Evolutionary conservation across 2,329 filamentous ascomycete species (phyloP).

Genomic region (Aspergillus ruber): DNA sequence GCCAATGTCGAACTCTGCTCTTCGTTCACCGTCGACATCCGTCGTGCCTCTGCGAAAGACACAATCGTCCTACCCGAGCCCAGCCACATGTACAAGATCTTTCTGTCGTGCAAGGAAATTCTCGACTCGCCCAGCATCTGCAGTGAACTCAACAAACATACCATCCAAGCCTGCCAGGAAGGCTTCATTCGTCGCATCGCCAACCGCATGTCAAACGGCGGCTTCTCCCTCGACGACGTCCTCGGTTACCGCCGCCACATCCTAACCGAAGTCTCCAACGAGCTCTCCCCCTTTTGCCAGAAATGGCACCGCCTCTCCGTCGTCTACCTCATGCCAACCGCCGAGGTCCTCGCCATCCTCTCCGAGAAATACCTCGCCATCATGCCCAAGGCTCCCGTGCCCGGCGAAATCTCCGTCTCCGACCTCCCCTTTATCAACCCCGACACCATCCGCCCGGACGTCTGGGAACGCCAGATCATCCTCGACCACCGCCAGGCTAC

Average conservation of each 20-base stretch:
- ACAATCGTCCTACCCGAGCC: constrained; percentile 26
- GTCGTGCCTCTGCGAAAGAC: constrained; percentile 10
- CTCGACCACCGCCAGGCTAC: constrained; percentile 26
- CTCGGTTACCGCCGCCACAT: constrained; percentile 25
- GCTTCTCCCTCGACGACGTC: constrained; percentile 17
- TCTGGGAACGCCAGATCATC: constrained; percentile 22
- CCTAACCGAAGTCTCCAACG: constrained; percentile 16
- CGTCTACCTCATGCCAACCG: constrained; percentile 23
- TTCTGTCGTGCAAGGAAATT: constrained; percentile 26
- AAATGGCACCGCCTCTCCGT: constrained; percentile 27
- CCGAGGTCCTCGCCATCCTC: constrained; percentile 22
- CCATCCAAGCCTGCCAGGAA: constrained; percentile 24
- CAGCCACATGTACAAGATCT: constrained; percentile 27
- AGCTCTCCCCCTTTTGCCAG: constrained; percentile 14
- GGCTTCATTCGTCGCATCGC: constrained; percentile 20
- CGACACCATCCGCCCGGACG: constrained; percentile 7
- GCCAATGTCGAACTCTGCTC: constrained; percentile 29
- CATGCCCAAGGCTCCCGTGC: constrained; percentile 9
- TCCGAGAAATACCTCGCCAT: constrained; percentile 32
- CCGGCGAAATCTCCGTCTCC: constrained; percentile 8
- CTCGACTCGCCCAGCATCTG: constrained; percentile 25
- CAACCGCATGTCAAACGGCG: constrained; percentile 8
- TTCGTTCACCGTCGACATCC: constrained; percentile 20
- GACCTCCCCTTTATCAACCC: constrained; percentile 22
- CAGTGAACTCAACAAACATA: constrained; percentile 16